Evolutionary conservation across 1,284 basidiomycete species (phyloP).

Genomic region (Apiotrichum akiyoshidainum): DNA sequence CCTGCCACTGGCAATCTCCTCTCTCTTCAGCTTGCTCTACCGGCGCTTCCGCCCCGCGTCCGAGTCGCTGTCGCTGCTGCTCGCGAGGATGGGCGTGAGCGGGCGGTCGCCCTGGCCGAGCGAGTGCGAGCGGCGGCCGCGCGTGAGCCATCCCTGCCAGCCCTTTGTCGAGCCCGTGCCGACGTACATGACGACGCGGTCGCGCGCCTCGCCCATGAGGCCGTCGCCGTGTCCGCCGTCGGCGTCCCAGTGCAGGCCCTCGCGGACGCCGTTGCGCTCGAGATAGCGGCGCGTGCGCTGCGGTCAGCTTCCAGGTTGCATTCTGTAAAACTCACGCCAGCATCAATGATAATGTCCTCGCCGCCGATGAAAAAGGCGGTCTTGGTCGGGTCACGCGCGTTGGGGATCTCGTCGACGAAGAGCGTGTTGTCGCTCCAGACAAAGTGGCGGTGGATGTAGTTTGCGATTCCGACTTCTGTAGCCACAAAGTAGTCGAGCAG

Average conservation of each 20-base stretch:
- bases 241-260: conserved; percentile 68
- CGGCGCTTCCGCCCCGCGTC: not conserved
- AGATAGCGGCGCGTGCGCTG: conserved; percentile 72
- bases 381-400: conserved; percentile 57
- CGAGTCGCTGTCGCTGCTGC: not conserved
- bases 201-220: conserved; percentile 59
- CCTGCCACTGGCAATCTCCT: too few species aligned
- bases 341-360: conserved; percentile 72
- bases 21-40: not conserved
- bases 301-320: not conserved
- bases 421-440: conserved; percentile 80
- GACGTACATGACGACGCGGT: conserved; percentile 66
- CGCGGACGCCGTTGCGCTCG: conserved; percentile 63
- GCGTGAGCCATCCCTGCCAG: conserved; percentile 34
- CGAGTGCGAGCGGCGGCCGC: conserved; percentile 30
- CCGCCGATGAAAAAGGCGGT: conserved; percentile 71
- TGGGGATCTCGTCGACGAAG: conserved; percentile 82
- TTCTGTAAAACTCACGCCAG: conserved; percentile 55
- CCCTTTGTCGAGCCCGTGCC: conserved; percentile 40
- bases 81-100: not conserved
- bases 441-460: conserved; percentile 67
- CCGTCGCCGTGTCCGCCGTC: conserved; percentile 70
- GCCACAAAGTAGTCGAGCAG: conserved; percentile 81
- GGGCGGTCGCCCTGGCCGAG: conserved; percentile 24
- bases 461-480: conserved; percentile 77